Conservation (phyloP, 2,329 filamentous ascomycete genomes). For the Fusarium nisikadoi region DNA sequence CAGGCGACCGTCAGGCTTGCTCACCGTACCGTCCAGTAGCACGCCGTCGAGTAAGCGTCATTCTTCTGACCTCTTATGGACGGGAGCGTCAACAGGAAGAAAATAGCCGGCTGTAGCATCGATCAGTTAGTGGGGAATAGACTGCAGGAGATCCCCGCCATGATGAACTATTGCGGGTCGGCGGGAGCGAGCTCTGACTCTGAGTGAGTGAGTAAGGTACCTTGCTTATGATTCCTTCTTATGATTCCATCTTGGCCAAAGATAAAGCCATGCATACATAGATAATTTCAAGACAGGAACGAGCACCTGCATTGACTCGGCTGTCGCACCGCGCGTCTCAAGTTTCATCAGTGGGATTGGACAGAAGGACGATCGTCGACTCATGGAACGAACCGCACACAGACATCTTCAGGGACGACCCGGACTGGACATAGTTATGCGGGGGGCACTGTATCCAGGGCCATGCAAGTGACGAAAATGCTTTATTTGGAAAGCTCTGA, state of each 20-base stretch:
- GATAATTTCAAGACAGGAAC: not conserved
- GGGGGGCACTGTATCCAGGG: conserved; percentile 43
- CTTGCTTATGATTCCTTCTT: not conserved
- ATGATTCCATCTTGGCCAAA: not conserved
- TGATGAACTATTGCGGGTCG: conserved; percentile 30
- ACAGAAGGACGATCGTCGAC: not conserved
- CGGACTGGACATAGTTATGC: conserved; percentile 32
- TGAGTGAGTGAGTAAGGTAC: not conserved
- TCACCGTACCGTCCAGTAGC: conserved; percentile 39
- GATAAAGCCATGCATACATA: conserved; percentile 3
- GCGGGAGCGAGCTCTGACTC: conserved; percentile 9
- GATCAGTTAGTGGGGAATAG: conserved; percentile 43
- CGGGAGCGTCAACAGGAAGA: conserved; percentile 25
- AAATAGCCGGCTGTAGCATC: conserved; percentile 18
- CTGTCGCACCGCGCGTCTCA: conserved; percentile 20
- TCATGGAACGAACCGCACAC: conserved; percentile 13
- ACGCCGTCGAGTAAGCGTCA: conserved; percentile 46
- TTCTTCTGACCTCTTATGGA: conserved; percentile 41
- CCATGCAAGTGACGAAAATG: conserved; percentile 24
- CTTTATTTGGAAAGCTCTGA: conserved; percentile 11
- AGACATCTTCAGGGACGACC: conserved; percentile 3
- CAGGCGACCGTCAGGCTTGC: conserved; percentile 28
- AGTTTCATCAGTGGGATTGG: conserved; percentile 4
- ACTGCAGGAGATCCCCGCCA: conserved; percentile 38
- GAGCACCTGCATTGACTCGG: conserved; percentile 4